A percentile compares a stretch with the other conserved stretches of the same genome.
Conservation (phyloP, 2,329 filamentous ascomycete genomes). For the Fusarium sp. region DNA sequence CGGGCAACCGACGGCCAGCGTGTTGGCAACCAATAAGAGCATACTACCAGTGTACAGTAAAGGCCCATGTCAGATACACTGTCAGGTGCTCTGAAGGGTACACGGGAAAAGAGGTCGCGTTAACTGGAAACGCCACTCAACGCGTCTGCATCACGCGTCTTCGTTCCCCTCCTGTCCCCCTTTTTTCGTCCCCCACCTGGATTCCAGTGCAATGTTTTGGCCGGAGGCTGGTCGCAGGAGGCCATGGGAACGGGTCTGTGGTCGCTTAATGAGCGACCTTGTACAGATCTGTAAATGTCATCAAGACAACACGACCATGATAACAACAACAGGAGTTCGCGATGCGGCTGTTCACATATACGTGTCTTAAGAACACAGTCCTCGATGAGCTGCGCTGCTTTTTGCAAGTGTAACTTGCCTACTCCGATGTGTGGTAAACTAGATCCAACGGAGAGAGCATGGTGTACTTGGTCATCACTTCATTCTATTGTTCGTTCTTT, state of each 20-base stretch:
- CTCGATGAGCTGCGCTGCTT: not conserved
- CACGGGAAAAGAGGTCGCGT: slow-evolving; percentile 25
- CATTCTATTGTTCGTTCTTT: slow-evolving; percentile 36
- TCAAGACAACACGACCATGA: slow-evolving; percentile 1
- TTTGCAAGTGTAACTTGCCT: not conserved
- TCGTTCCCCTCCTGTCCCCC: slow-evolving; percentile 20
- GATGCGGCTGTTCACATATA: not conserved
- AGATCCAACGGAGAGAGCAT: not conserved
- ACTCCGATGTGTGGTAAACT: not conserved
- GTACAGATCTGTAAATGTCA: not conserved
- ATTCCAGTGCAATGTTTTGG: slow-evolving; percentile 36
- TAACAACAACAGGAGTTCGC: slow-evolving; percentile 23
- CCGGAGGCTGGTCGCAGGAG: slow-evolving; percentile 26
- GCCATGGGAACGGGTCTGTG: slow-evolving; percentile 23
- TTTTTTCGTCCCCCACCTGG: slow-evolving; percentile 23
- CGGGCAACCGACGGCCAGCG: slow-evolving; percentile 21
- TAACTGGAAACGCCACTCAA: slow-evolving; percentile 37
- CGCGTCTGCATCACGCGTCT: slow-evolving; percentile 40
- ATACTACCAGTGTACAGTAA: slow-evolving; percentile 7
- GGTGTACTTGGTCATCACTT: slow-evolving; percentile 34
- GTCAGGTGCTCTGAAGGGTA: not conserved
- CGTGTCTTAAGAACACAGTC: slow-evolving; percentile 7
- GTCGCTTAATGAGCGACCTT: slow-evolving; percentile 11
- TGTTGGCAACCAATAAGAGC: slow-evolving; percentile 25
- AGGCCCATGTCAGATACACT: not conserved